A percentile compares a stretch with the other conserved stretches of the same genome.
Conservation (phyloP, 345 rosid species). For the Eucalyptus sp. region DNA sequence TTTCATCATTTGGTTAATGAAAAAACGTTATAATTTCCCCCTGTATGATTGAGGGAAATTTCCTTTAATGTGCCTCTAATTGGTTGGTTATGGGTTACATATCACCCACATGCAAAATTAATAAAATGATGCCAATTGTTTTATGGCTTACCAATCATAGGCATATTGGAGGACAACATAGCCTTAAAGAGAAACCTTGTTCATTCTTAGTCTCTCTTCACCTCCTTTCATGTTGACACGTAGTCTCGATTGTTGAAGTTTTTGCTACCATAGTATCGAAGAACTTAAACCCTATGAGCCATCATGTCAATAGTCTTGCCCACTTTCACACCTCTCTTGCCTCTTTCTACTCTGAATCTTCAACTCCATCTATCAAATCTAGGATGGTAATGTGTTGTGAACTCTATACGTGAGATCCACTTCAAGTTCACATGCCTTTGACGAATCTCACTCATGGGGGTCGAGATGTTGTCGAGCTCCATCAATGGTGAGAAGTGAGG, state of each 20-base stretch:
- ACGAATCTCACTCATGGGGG: not conserved
- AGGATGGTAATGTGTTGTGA: not conserved
- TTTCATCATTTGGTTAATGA: not conserved
- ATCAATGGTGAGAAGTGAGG: not conserved
- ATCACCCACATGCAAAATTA: not conserved
- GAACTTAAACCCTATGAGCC: not conserved
- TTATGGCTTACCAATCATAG: no score
- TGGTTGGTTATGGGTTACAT: no score
- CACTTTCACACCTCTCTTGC: not conserved
- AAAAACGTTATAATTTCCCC: not conserved
- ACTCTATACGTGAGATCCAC: not conserved
- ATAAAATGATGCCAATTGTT: no score
- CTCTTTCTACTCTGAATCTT: not conserved
- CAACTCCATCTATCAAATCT: not conserved
- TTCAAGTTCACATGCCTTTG: not conserved
- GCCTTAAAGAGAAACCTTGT: no score
- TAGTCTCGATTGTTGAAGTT: not conserved
- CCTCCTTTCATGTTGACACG: not conserved
- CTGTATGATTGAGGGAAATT: no score
- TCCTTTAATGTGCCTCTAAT: no score
- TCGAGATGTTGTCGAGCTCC: not conserved
- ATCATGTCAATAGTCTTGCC: not conserved
- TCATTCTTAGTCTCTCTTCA: not conserved
- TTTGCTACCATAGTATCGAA: no score
- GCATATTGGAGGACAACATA: not conserved